phyloP scores from a whole-genome alignment of 2,329 filamentous ascomycete species.

The Hymenoscyphus scutula region DNA sequence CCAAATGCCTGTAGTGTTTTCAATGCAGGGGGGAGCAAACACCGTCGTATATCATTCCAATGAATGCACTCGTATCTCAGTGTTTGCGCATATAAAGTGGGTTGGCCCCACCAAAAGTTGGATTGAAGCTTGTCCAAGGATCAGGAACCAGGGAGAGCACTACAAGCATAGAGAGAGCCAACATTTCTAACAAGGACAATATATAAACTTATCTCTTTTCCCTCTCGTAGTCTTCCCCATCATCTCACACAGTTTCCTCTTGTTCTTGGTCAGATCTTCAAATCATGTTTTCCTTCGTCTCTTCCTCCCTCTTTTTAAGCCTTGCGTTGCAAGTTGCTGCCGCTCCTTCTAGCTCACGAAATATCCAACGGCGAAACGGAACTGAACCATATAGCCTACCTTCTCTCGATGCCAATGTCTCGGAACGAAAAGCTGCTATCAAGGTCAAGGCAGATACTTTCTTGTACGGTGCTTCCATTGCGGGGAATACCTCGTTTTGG shows the following conservation, averaged over 20 bases:
- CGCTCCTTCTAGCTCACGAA: neutral
- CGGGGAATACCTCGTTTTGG: slow-evolving; percentile 13
- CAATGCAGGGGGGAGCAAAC: neutral
- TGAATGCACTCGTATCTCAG: neutral
- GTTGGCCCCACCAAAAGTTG: neutral
- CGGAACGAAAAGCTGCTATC: slow-evolving; percentile 1
- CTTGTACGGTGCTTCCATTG: slow-evolving; percentile 10
- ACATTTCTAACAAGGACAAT: neutral
- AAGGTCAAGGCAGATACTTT: slow-evolving; percentile 7
- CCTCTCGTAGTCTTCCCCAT: neutral
- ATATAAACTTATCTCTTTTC: neutral
- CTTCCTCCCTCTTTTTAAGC: neutral
- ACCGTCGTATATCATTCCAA: neutral
- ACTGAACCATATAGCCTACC: neutral
- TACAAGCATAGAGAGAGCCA: neutral
- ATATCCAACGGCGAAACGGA: slow-evolving; percentile 1
- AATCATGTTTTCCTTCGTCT: neutral
- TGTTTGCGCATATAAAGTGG: neutral
- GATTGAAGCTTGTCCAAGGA: neutral
- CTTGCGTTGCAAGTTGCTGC: slow-evolving; percentile 2
- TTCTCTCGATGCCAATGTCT: neutral
- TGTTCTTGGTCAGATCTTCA: neutral
- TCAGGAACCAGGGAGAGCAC: no score
- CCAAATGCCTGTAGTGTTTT: no score
- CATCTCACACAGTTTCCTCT: neutral